Conservation (phyloP, 1,284 basidiomycete genomes). For the Ceratobasidium sp. region DNA sequence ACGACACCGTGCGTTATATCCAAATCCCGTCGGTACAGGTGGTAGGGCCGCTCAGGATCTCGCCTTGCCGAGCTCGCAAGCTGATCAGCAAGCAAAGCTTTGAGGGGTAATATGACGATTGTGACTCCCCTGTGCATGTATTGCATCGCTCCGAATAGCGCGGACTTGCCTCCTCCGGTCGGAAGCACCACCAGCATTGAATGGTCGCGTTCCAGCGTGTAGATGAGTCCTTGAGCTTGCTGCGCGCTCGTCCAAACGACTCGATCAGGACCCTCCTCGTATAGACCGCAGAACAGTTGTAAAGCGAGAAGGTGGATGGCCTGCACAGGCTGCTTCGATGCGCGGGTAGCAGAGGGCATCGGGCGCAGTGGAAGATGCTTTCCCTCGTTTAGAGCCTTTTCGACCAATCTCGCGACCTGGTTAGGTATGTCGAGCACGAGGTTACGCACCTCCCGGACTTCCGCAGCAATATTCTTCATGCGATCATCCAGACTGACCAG, state of each 20-base stretch:
- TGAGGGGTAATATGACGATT: background rate
- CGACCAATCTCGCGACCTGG: no score
- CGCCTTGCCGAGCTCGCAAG: background rate
- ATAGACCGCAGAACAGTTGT: no score
- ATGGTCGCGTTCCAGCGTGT: background rate
- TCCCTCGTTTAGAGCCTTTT: no score
- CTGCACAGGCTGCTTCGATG: no score
- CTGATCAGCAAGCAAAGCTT: background rate
- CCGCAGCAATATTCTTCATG: no score
- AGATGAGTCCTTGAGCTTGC: conserved; percentile 3
- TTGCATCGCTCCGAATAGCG: background rate
- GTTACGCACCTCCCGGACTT: no score
- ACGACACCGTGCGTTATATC: background rate
- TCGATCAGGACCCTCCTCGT: no score
- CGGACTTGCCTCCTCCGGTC: conserved; percentile 7
- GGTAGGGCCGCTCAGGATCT: background rate
- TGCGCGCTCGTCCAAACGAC: background rate
- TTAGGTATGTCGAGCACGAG: no score
- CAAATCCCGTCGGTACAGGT: background rate
- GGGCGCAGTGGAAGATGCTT: no score
- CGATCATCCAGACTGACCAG: no score
- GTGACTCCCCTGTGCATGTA: background rate
- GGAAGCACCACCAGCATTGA: conserved; percentile 5
- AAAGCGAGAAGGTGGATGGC: no score
- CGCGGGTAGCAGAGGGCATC: no score